A percentile compares a stretch with the other conserved stretches of the same genome.
Conservation (phyloP, 208 protist species). For the Angomonas deanei region DNA sequence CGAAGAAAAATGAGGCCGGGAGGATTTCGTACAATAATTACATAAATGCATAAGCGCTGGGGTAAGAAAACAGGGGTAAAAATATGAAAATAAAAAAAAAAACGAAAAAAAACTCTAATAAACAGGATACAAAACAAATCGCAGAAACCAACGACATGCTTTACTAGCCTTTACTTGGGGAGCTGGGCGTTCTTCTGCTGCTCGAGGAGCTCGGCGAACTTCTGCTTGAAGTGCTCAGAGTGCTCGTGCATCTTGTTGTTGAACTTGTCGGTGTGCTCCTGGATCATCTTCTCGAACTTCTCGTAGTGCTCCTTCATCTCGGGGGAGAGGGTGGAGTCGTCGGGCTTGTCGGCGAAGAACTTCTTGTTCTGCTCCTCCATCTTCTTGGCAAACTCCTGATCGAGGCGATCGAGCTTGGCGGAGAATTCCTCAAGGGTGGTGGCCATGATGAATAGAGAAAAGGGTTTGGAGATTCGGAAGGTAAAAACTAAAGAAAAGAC, state of each 20-base stretch:
- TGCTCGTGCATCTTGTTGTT: constrained; percentile 92
- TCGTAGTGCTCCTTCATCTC: constrained; percentile 92
- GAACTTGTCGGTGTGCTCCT: constrained; percentile 92
- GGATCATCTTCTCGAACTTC: constrained; percentile 91
- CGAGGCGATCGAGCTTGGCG: constrained; percentile 87
- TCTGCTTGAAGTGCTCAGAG: constrained; percentile 89
- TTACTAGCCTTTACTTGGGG: constrained; percentile 81
- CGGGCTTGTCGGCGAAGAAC: constrained; percentile 90
- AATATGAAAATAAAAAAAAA: constrained; percentile 4
- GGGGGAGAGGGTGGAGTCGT: constrained; percentile 82
- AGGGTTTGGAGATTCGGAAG: neutral
- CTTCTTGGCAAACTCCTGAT: constrained; percentile 88
- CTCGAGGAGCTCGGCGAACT: constrained; percentile 86
- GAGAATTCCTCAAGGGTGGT: constrained; percentile 87
- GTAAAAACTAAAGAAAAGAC: neutral
- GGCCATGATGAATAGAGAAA: constrained; percentile 40
- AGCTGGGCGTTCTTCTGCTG: constrained; percentile 91
- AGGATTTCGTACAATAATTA: constrained; percentile 15
- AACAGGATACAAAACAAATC: too few relatives aligned
- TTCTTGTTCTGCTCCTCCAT: constrained; percentile 92
- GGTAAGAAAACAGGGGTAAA: constrained; percentile 10
- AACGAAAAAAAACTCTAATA: neutral
- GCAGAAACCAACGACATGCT: too few relatives aligned
- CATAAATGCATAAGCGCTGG: too few relatives aligned
- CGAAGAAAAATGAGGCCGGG: neutral